Base-by-base conservation (phyloP, 805 yeast species). In the Kuraishia cidri region DNA sequence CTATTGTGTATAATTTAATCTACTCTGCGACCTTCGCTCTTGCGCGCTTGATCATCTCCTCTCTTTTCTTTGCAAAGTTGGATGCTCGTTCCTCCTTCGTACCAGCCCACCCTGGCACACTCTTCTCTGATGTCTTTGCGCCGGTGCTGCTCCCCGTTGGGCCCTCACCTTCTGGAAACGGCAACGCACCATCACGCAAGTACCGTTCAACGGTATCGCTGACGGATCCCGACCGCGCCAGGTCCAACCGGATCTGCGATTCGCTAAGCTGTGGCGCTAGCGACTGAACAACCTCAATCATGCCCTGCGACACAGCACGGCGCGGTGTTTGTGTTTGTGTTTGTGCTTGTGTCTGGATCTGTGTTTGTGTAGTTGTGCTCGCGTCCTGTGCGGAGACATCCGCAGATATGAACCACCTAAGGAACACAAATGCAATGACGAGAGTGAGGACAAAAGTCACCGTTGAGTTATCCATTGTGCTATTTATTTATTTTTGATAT, bases 231-330 rank as follows among this genome's bases (percentile, higher is more conserved):
- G 92, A 75, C 37, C 73, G 64, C 46, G 78, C 75, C 39, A 92
- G 66, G 50, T 82, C 94, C 39, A 66, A 64, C 39, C 77, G 64
- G 39, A 92, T 85, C 49, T 83, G 94, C 6, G 71, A 82, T 4
- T 58, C 67, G 2, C 82, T 64, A 21, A 84, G 58, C 14, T 64
- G 63, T 4, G 97, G 96, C 0, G 87, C 95, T 35, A 90, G 64
- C 26, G 86, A 75, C 44, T 76, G 82, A 2, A 90, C 96, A 0
- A 83, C 78, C 41, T 81, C 92, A 28, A 90, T 66, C 97, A 90
- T 90, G 36, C 71, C 72, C 4, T 62, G 63, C 3, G 79, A 75
- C 15, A 80, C 77, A 10, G 52, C 59, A 36, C 83, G 67, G 17
- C 39, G n/a, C 10, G 35, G 21, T 26, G 37, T 28, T 14, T 47